Evolutionary conservation across 371 early-diverging fungal genomes (phyloP).

Genomic region (Rhizopus sp.): DNA sequence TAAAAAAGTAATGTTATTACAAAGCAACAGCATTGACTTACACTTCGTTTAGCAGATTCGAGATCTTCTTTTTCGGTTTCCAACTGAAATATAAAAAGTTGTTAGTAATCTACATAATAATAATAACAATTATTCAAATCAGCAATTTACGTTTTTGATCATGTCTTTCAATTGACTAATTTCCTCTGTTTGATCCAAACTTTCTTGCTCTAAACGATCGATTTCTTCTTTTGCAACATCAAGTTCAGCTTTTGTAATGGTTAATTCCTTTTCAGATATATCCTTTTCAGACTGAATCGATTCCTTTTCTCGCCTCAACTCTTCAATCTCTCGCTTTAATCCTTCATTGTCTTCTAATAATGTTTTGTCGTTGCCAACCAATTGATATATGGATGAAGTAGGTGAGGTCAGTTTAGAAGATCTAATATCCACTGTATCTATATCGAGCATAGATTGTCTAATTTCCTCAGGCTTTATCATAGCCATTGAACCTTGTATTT

Average conservation of each 20-base stretch:
- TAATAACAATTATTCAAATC: too few species aligned
- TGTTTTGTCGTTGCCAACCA: slow-evolving; percentile 11
- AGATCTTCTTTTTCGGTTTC: slow-evolving; percentile 33
- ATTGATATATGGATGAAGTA: slow-evolving; percentile 9
- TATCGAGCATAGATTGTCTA: not conserved
- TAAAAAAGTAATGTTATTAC: not conserved
- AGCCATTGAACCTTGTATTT: slow-evolving; percentile 2
- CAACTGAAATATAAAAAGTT: not conserved
- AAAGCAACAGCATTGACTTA: slow-evolving; percentile 15
- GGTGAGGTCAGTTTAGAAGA: not conserved
- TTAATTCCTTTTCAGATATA: too few species aligned
- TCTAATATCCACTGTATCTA: too few species aligned
- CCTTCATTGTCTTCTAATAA: not conserved
- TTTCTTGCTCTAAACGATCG: slow-evolving; percentile 9
- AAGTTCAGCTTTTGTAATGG: slow-evolving; percentile 6
- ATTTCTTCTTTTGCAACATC: slow-evolving; percentile 6
- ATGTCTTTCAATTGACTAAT: slow-evolving; percentile 5
- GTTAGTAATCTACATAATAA: not conserved
- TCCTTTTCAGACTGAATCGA: not conserved
- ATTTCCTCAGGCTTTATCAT: not conserved
- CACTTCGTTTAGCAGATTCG: slow-evolving; percentile 38
- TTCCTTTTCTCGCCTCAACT: slow-evolving; percentile 3
- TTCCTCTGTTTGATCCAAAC: slow-evolving; percentile 7
- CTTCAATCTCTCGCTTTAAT: too few species aligned
- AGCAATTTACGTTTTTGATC: slow-evolving; percentile 9